A percentile compares a stretch with the other conserved stretches of the same genome.
These are phyloP conservation scores for Clohesyomyces aquaticus DNA, from an alignment of 495 filamentous ascomycete species.

Conservation along the genomic window DNA sequence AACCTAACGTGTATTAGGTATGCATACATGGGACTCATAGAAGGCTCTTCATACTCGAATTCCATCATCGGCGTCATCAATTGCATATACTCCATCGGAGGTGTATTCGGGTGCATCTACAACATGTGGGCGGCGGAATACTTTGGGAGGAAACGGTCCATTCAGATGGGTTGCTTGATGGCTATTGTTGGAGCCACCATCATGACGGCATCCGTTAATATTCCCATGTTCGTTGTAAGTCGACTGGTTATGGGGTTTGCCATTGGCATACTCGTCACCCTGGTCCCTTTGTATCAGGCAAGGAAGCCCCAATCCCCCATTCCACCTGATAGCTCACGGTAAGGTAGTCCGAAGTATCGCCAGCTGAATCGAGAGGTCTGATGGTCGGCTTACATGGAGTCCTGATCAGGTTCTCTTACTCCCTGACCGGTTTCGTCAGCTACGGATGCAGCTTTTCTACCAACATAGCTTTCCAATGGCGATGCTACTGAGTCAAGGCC, in stretches of 20 bases:
- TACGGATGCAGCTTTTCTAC: slow-evolving; percentile 22
- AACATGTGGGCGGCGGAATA: slow-evolving; percentile 33
- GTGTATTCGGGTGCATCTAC: slow-evolving; percentile 14
- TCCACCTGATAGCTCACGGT: not conserved
- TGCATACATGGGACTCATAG: slow-evolving; percentile 24
- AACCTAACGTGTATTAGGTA: too few species aligned
- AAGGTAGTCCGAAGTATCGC: slow-evolving; percentile 4
- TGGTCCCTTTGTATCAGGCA: slow-evolving; percentile 23
- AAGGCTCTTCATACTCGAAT: slow-evolving; percentile 12
- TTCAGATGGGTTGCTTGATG: slow-evolving; percentile 18
- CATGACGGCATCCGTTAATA: slow-evolving; percentile 17
- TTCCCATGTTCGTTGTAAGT: slow-evolving; percentile 20
- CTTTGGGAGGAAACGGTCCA: slow-evolving; percentile 14
- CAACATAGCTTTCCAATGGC: slow-evolving; percentile 20
- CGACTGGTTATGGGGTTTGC: slow-evolving; percentile 28
- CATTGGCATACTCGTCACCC: slow-evolving; percentile 29
- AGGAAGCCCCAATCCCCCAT: not conserved
- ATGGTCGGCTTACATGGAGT: slow-evolving; percentile 26
- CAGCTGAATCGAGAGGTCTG: slow-evolving; percentile 13
- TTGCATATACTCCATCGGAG: slow-evolving; percentile 22
- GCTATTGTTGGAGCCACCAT: slow-evolving; percentile 9
- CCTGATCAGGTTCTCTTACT: slow-evolving; percentile 9
- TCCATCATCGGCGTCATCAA: slow-evolving; percentile 27
- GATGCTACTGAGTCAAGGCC: slow-evolving; percentile 46
- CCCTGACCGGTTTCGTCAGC: slow-evolving; percentile 15